phyloP scores from a whole-genome alignment of 345 rosid genomes.

The Ceriops decandra region DNA sequence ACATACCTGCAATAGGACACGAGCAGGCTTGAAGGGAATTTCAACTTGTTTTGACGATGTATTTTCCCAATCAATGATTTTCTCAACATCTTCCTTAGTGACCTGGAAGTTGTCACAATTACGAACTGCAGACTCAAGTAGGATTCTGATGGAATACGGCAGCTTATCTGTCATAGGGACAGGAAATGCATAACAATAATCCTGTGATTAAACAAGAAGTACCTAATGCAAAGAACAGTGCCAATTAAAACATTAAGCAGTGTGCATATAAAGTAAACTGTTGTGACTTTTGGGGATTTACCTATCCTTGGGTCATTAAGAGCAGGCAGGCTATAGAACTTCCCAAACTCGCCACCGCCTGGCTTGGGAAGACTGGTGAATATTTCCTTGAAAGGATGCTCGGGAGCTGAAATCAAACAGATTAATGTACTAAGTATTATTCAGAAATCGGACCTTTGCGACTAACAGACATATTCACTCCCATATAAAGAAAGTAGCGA shows the following conservation, averaged over 20 bases:
- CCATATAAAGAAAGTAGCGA: too few relatives aligned
- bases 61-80: constrained; percentile 92
- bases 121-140: constrained; percentile 93
- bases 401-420: constrained; percentile 59
- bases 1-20: constrained; percentile 87
- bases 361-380: constrained; percentile 89
- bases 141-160: constrained; percentile 89
- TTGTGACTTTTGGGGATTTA: constrained; percentile 20
- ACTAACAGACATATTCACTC: not conserved
- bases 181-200: constrained; percentile 1
- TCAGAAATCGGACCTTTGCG: not conserved
- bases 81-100: constrained; percentile 85
- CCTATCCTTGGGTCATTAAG: constrained; percentile 96
- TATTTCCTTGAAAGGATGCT: constrained; percentile 70
- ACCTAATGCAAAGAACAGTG: not conserved
- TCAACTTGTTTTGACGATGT: constrained; percentile 88
- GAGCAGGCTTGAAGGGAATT: constrained; percentile 98
- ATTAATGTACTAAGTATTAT: not conserved
- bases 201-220: not conserved
- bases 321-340: constrained; percentile 87
- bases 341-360: constrained; percentile 93
- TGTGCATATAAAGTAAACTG: not conserved
- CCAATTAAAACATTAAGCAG: not conserved
- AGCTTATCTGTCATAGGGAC: constrained; percentile 55
- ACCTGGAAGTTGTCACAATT: constrained; percentile 98